Conservation (phyloP, 768 basidiomycete species). For the Pleurotus ostreatus region DNA sequence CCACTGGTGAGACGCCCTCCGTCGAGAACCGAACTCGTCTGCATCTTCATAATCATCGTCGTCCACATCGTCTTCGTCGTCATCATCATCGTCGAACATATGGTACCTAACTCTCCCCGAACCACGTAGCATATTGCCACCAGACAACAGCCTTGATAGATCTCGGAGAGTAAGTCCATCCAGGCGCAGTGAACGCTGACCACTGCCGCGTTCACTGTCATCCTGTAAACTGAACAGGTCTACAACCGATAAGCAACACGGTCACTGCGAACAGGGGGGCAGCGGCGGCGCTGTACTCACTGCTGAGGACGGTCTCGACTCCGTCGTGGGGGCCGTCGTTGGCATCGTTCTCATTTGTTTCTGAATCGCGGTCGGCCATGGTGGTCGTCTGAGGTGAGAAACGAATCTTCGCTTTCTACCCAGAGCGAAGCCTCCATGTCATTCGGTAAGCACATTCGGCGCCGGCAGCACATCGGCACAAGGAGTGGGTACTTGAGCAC, state of each 20-base stretch:
- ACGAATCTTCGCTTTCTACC: neutral
- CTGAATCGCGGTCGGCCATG: slow-evolving; percentile 23
- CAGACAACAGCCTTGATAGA: neutral
- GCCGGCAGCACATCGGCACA: neutral
- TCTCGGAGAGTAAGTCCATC: neutral
- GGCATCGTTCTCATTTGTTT: slow-evolving; percentile 19
- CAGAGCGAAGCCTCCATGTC: neutral
- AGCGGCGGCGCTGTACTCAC: neutral
- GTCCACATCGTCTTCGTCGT: slow-evolving; percentile 22
- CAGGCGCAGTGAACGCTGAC: neutral
- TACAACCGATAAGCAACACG: no score
- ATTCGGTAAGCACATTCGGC: slow-evolving; percentile 3
- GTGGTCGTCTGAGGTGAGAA: neutral
- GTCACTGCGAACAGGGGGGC: no score
- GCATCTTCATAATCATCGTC: slow-evolving; percentile 31
- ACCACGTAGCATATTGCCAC: neutral
- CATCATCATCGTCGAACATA: slow-evolving; percentile 23
- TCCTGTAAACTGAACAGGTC: neutral
- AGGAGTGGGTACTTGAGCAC: neutral
- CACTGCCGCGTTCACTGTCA: neutral
- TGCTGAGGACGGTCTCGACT: neutral
- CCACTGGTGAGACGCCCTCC: slow-evolving; percentile 31
- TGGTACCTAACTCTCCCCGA: slow-evolving; percentile 8
- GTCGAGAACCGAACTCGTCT: slow-evolving; percentile 32
- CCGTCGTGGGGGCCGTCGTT: neutral